Base-by-base conservation (phyloP, 2,329 filamentous ascomycete species). In the Aspergillus thermomutatus region DNA sequence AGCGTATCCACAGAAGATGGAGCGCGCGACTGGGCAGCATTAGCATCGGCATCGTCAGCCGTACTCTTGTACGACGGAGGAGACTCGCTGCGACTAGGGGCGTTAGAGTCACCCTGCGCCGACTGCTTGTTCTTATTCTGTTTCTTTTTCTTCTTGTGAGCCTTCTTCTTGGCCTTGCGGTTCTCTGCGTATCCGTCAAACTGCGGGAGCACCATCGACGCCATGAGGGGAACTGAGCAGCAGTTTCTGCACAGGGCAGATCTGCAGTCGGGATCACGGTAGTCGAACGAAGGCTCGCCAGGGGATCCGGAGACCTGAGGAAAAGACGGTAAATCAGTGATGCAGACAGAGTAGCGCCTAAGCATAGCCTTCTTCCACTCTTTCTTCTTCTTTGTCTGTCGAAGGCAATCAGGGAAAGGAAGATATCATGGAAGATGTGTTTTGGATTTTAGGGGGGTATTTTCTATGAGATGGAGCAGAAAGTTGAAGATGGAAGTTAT, bases 281-380 rank as follows among this genome's bases (percentile, higher is more conserved):
- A 25, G 31, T 37, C 19, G 17, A 25, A 46, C 23, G 43, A 49
- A 59, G 21, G 49, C 34, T 28, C 64, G 61, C 5, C 60, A 48
- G 8, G 37, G 26, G 14, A 48, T 52, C 11, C 14, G 4, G 43
- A 25, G n/a, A 4, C 5, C 19, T 25, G 43, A 11, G 48, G 40
- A 4, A 34, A 41, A 3, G 57, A 54, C 4, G 56, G 60, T 10
- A 63, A 26, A 8, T 65, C 61, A 10, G 61, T 57, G 4, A 61
- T 31, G 49, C 64, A 64, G 53, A 64, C 57, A 11, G 64, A 60
- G 21, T 54, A 41, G 23, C 58, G 56, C 43, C 63, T 58, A 17
- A 37, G 25, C 60, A 63, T 63, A 17, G n/a, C 49, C 49, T 45
- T 43, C 31, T 27, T 52, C 14, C 31, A n/a, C 31, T 37, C 31